Evolutionary conservation across 805 yeast genomes (phyloP).

Genomic region (Candida xiaguanensis): DNA sequence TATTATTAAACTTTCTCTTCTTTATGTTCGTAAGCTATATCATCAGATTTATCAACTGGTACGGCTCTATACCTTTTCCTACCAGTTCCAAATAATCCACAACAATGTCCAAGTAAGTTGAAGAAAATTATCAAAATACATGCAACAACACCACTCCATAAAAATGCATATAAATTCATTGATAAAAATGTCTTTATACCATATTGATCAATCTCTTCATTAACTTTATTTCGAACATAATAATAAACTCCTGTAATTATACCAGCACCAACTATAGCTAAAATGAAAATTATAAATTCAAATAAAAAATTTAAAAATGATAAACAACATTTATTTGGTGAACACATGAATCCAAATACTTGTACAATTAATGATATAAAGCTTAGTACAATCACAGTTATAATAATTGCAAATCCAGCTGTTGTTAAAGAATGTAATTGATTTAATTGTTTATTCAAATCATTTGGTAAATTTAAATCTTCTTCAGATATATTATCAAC

Average conservation of each 20-base stretch:
- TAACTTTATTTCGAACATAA: constrained; percentile 48
- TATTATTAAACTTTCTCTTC: constrained; percentile 5
- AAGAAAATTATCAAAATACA: constrained; percentile 27
- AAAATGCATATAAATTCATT: constrained; percentile 49
- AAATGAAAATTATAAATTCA: constrained; percentile 43
- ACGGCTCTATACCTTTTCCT: constrained; percentile 24
- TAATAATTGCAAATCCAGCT: constrained; percentile 50
- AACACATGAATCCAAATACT: constrained; percentile 38
- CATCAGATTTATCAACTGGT: constrained; percentile 12
- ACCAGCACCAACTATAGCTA: constrained; percentile 47
- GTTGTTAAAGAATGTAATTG: constrained; percentile 46
- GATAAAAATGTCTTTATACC: constrained; percentile 57
- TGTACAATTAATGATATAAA: constrained; percentile 50
- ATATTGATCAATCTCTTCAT: constrained; percentile 40
- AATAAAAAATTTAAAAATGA: constrained; percentile 42
- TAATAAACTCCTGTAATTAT: constrained; percentile 61
- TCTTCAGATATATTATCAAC: constrained; percentile 22
- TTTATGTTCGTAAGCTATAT: constrained; percentile 23
- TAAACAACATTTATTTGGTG: constrained; percentile 42
- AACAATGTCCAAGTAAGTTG: constrained; percentile 39
- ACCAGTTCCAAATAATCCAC: constrained; percentile 35
- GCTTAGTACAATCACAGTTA: constrained; percentile 29
- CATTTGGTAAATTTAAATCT: constrained; percentile 50
- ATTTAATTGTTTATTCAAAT: constrained; percentile 43
- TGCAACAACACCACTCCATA: constrained; percentile 63